These are phyloP conservation scores for Pyrenopolyporus hunteri DNA, from an alignment of 495 filamentous ascomycete genomes.

Conservation along the genomic window DNA sequence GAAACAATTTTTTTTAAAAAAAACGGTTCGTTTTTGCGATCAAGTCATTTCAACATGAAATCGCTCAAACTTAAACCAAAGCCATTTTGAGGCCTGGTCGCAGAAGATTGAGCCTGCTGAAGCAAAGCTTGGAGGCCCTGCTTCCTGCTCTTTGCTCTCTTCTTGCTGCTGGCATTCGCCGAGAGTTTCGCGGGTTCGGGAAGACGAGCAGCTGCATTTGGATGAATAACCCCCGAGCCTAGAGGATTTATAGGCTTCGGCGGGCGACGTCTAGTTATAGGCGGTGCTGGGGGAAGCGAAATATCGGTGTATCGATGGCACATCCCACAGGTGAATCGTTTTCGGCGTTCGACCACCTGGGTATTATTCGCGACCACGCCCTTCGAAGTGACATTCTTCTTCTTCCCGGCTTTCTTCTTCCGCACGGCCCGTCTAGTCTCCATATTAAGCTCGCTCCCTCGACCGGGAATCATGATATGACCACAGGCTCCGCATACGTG, in stretches of 20 bases:
- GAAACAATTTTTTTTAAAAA: no score
- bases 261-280: conserved; percentile 39
- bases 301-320: conserved; percentile 51
- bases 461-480: conserved; percentile 56
- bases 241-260: conserved; percentile 8
- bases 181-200: conserved; percentile 28
- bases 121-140: conserved; percentile 60
- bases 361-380: neutral
- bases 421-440: conserved; percentile 36
- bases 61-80: conserved; percentile 58
- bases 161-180: conserved; percentile 58
- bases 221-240: neutral
- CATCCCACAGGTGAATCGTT: conserved; percentile 53
- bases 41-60: conserved; percentile 60
- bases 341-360: conserved; percentile 28
- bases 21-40: no score
- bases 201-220: neutral
- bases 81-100: conserved; percentile 43
- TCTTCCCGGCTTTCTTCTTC: conserved; percentile 17
- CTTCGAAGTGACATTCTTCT: conserved; percentile 7
- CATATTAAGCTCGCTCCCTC: conserved; percentile 46
- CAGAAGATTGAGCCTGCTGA: conserved; percentile 46
- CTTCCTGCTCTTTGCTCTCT: conserved; percentile 60
- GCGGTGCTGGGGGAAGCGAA: conserved; percentile 41
- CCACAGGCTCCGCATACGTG: conserved; percentile 59